Conservation (phyloP, 1,284 basidiomycete genomes). For the Omphalotus olearius region DNA sequence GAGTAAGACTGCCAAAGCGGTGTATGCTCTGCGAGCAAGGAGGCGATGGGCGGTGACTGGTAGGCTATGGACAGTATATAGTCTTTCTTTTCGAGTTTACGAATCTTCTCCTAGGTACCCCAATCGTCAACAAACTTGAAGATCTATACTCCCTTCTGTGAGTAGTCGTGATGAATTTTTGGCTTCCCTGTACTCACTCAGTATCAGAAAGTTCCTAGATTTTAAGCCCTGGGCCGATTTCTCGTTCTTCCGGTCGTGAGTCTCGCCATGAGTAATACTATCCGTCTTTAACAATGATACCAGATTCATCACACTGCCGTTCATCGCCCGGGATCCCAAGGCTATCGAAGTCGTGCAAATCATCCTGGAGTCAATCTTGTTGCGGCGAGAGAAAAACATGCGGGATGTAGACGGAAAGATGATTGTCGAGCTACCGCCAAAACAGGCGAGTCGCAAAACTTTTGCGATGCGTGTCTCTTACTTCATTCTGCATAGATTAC, state of each 20-base stretch:
- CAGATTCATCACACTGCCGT: slow-evolving; percentile 87
- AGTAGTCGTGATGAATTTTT: slow-evolving; percentile 21
- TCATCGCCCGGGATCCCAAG: slow-evolving; percentile 82
- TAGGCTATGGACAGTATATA: slow-evolving; percentile 16
- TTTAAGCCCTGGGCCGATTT: slow-evolving; percentile 92
- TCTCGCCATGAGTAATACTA: slow-evolving; percentile 11
- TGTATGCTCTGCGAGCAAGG: slow-evolving; percentile 77
- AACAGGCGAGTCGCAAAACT: slow-evolving; percentile 53
- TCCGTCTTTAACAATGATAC: slow-evolving; percentile 1
- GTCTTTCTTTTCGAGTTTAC: background rate
- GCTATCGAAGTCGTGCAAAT: slow-evolving; percentile 92
- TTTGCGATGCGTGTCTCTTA: background rate
- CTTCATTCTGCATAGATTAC: slow-evolving; percentile 35
- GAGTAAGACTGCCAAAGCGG: slow-evolving; percentile 89
- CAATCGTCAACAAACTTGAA: slow-evolving; percentile 93
- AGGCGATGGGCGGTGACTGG: slow-evolving; percentile 91
- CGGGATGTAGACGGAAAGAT: slow-evolving; percentile 82
- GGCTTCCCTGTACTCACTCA: slow-evolving; percentile 6
- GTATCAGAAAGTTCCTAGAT: slow-evolving; percentile 75
- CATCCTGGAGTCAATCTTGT: slow-evolving; percentile 83
- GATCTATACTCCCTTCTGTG: slow-evolving; percentile 88
- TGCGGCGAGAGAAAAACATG: slow-evolving; percentile 96
- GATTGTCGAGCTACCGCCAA: slow-evolving; percentile 87
- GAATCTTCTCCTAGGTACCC: slow-evolving; percentile 60
- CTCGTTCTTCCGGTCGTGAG: slow-evolving; percentile 81